Evolutionary conservation across 116 monocot species (phyloP).

Genomic region (Trichopus zeylanicus): DNA sequence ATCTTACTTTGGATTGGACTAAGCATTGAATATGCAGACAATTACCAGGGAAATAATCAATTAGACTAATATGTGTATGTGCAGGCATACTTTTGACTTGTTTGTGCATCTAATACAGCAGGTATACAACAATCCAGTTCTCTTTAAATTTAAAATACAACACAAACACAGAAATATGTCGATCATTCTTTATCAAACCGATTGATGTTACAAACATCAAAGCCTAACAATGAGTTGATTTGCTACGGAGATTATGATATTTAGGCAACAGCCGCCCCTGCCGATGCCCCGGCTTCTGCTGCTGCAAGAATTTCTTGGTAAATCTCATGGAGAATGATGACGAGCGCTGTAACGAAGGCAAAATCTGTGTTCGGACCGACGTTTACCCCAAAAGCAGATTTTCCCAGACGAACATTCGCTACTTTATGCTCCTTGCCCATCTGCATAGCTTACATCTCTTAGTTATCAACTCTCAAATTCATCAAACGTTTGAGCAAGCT

Average conservation of each 20-base stretch:
- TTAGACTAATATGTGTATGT: too few relatives aligned
- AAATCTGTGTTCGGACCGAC: background rate
- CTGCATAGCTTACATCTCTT: background rate
- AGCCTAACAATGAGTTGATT: background rate
- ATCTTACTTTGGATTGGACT: too few relatives aligned
- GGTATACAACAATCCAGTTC: too few relatives aligned
- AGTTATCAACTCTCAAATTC: background rate
- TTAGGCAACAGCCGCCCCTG: background rate
- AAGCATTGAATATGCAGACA: too few relatives aligned
- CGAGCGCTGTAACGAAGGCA: background rate
- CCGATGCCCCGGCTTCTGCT: background rate
- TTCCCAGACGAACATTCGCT: background rate
- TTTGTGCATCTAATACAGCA: too few relatives aligned
- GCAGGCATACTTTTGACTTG: too few relatives aligned
- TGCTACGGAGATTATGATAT: background rate
- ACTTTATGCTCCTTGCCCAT: constrained; percentile 2
- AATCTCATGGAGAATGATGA: background rate
- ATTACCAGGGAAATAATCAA: too few relatives aligned
- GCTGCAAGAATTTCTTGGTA: background rate
- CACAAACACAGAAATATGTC: too few relatives aligned
- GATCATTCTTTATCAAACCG: too few relatives aligned
- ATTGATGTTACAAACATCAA: too few relatives aligned
- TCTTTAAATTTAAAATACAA: too few relatives aligned
- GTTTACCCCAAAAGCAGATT: background rate
- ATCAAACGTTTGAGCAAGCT: too few relatives aligned